These are phyloP conservation scores for Penicillium atrosanguineum DNA, from an alignment of 495 filamentous ascomycete species.

Conservation along the genomic window DNA sequence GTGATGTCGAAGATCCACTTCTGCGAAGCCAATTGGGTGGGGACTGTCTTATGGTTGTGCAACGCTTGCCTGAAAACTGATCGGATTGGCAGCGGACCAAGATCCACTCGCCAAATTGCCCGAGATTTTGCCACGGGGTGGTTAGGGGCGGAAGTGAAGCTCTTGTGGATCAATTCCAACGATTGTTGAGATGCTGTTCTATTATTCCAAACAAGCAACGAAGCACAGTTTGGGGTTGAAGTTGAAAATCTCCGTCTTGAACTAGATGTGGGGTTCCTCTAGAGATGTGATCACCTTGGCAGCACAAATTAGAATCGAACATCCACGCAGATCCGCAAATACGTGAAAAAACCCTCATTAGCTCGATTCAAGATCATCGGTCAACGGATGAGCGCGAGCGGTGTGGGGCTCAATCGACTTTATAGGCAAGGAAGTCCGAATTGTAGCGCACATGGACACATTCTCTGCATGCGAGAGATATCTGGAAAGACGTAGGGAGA, in stretches of 20 bases:
- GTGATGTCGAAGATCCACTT: conserved; percentile 8
- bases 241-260: neutral
- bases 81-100: conserved; percentile 13
- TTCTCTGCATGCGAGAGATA: too few species aligned
- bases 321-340: too few species aligned
- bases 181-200: too few species aligned
- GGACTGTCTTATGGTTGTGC: conserved; percentile 1
- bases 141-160: neutral
- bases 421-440: too few species aligned
- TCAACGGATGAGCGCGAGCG: too few species aligned
- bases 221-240: neutral
- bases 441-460: too few species aligned
- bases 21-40: conserved; percentile 1
- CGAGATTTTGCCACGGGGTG: conserved; percentile 14
- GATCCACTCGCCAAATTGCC: conserved; percentile 8
- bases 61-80: conserved; percentile 2
- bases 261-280: neutral
- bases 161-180: neutral
- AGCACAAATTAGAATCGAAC: neutral
- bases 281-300: neutral
- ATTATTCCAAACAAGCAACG: too few species aligned
- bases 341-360: too few species aligned
- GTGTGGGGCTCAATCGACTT: too few species aligned
- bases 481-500: too few species aligned
- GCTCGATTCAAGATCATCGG: too few species aligned